Evolutionary conservation across 805 yeast genomes (phyloP).

Genomic region (Candida easanensis): DNA sequence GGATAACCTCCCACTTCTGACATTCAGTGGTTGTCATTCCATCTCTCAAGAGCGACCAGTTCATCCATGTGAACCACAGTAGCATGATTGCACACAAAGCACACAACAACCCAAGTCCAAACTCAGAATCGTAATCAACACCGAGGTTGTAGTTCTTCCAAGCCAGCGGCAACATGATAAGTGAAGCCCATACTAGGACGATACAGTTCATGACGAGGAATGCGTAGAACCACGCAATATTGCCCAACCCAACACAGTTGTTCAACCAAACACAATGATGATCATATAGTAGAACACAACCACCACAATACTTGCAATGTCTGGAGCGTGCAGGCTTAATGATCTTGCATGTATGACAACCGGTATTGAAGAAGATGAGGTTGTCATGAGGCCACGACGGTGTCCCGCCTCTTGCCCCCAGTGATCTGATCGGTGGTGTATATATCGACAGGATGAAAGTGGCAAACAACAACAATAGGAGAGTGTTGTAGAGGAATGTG

Average conservation of each 20-base stretch:
- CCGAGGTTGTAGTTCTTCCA: slow-evolving; percentile 1
- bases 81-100: slow-evolving; percentile 42
- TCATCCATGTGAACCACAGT: slow-evolving; percentile 42
- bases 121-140: slow-evolving; percentile 11
- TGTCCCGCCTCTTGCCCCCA: neutral
- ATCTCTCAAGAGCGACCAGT: slow-evolving; percentile 47
- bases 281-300: slow-evolving; percentile 63
- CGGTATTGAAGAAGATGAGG: slow-evolving; percentile 20
- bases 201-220: slow-evolving; percentile 50
- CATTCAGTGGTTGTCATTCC: slow-evolving; percentile 79
- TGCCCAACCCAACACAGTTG: slow-evolving; percentile 70
- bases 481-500: slow-evolving; percentile 13
- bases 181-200: slow-evolving; percentile 44
- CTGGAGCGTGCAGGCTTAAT: slow-evolving; percentile 71
- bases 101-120: slow-evolving; percentile 40
- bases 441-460: slow-evolving; percentile 15
- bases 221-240: slow-evolving; percentile 56
- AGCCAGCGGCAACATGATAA: slow-evolving; percentile 17
- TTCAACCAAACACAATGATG: slow-evolving; percentile 75
- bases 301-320: slow-evolving; percentile 69
- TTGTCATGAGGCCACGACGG: slow-evolving; percentile 16
- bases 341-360: slow-evolving; percentile 56
- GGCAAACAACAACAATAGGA: slow-evolving; percentile 7
- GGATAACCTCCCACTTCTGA: slow-evolving; percentile 67
- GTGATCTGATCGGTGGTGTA: slow-evolving; percentile 12